Evolutionary conservation across 139 green algal species (phyloP), one percentile per base, ranked within the genome.

Genomic region (Tetradesmus lagerheimii): DNA sequence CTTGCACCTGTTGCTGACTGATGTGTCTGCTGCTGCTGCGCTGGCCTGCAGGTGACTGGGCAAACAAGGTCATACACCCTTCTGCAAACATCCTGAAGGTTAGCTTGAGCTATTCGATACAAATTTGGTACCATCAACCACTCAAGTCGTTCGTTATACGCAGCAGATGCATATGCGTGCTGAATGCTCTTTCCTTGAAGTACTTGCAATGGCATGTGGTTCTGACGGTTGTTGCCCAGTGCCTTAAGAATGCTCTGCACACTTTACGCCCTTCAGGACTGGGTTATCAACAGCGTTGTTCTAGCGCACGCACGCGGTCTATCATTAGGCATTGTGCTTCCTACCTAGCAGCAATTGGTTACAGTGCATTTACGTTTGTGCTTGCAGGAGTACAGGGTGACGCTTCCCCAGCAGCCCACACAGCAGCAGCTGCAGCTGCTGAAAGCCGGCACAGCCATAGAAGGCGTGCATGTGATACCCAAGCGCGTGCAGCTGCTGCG

Each of bases 21-120:
- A 35, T 25, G 50, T 27, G 3, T 15, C 64, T 12, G 64, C 67
- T 45, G 74, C 23, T 64, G 11, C n/a, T 89, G 31, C 39, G 16
- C 29, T 62, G 31, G 0, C 29, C 23, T 87, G 34, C 88, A 96
- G 94, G 94, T 20, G 2, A 91, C 31, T 98, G 96, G 96, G 96
- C 96, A 4, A 91, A 98, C 39, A 88, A 90, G 78, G 90, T 94
- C 14, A 94, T 94, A 82, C 93, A 95, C 81, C 93, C 93, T 27
- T 95, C 94, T n/a, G 53, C 90, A 25, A 84, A 91, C 11, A 43
- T 96, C 20, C 95, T 91, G 34, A 96, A 96, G 92, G 92, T 93
- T 41, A 25, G 80, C 76, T 18, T n/a, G 9, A 50, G 35, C 53
- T 64, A 27, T n/a, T n/a, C n/a, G n/a, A n/a, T n/a, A n/a, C n/a